Evolutionary conservation across 140 eudicot genomes (phyloP).

Genomic region (Anethum foeniculum): DNA sequence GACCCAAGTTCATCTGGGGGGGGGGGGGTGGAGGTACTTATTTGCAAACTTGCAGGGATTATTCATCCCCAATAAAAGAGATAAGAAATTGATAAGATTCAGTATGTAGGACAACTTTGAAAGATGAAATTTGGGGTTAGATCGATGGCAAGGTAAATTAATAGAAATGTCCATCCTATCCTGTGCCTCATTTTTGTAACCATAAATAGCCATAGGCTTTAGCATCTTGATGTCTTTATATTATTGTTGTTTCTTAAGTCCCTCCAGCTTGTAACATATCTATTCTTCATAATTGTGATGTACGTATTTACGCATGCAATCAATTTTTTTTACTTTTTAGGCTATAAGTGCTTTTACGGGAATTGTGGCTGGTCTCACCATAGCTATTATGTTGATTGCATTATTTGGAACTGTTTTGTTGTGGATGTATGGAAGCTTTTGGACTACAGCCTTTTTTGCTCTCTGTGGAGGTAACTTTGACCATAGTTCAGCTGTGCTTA

Average conservation of each 20-base stretch:
- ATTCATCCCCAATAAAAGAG: not conserved
- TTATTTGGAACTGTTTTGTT: conserved; percentile 45
- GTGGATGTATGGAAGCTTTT: conserved; percentile 97
- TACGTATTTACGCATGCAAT: not conserved
- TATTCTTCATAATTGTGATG: not conserved
- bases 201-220: not conserved
- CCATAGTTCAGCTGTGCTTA: conserved; percentile 9
- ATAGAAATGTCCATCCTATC: not conserved
- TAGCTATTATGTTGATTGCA: conserved; percentile 46
- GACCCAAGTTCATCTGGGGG: not conserved
- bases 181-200: not conserved
- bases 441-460: conserved; percentile 58
- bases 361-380: conserved; percentile 54
- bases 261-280: not conserved
- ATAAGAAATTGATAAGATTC: not conserved
- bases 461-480: conserved; percentile 48
- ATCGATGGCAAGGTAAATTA: not conserved
- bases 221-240: not conserved
- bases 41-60: not conserved
- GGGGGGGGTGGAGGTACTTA: not conserved
- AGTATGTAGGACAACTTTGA: not conserved
- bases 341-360: conserved; percentile 59
- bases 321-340: conserved; percentile 23
- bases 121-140: not conserved
- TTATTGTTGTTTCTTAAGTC: not conserved